Percentiles rank a stretch among this genome's conserved stretches.
Conservation (phyloP, 2,329 filamentous ascomycete genomes). For the Penicillium griseofulvum region DNA sequence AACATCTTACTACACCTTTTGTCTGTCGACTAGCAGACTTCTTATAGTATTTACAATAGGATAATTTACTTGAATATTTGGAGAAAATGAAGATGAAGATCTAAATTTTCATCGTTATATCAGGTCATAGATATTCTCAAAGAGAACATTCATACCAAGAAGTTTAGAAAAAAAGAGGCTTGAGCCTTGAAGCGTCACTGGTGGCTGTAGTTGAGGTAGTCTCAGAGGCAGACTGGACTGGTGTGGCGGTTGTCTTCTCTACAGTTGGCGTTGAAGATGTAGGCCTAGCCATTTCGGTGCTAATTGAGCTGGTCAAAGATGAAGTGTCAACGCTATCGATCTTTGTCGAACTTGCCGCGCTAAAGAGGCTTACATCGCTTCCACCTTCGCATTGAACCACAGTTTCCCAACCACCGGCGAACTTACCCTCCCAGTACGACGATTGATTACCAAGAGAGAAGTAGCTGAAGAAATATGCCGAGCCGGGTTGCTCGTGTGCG, state of each 20-base stretch:
- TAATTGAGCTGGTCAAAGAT: constrained; percentile 4
- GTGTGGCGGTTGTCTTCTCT: neutral
- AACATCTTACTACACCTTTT: too few species aligned
- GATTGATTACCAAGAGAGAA: constrained; percentile 22
- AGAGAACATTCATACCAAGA: neutral
- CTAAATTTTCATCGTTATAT: too few species aligned
- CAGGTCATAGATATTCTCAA: too few species aligned
- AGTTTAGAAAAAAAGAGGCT: constrained; percentile 3
- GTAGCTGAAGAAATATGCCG: constrained; percentile 25
- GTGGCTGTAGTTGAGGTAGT: constrained; percentile 16
- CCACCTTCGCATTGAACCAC: constrained; percentile 18
- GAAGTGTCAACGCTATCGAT: constrained; percentile 3
- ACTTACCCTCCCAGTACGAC: constrained; percentile 27
- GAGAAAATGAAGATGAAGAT: too few species aligned
- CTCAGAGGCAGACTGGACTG: constrained; percentile 4
- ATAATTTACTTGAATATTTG: too few species aligned
- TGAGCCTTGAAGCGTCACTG: constrained; percentile 18
- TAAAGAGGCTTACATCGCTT: constrained; percentile 14
- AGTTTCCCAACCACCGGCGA: constrained; percentile 26
- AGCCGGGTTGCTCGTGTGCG: constrained; percentile 29
- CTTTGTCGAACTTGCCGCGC: constrained; percentile 11
- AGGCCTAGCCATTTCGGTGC: constrained; percentile 1
- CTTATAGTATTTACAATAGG: too few species aligned
- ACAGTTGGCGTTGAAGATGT: constrained; percentile 4
- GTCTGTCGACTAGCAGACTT: too few species aligned